phyloP scores from a whole-genome alignment of 1,284 basidiomycete genomes.

The Stereum hirsutum region DNA sequence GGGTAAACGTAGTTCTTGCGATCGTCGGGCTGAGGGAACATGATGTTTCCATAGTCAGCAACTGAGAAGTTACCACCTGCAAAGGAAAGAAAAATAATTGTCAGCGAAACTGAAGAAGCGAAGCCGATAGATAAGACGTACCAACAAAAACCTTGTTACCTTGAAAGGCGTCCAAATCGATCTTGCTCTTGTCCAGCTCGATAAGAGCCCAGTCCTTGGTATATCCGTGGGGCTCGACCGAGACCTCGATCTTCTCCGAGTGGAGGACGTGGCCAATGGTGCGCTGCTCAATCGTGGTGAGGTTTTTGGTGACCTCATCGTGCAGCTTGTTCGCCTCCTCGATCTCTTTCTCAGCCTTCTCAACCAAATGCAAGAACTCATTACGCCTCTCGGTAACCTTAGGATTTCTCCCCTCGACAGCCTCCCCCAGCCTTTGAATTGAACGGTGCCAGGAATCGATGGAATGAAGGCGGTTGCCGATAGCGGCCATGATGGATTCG shows the following conservation, averaged over 20 bases:
- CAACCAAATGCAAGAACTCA: slow-evolving; percentile 16
- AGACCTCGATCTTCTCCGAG: slow-evolving; percentile 18
- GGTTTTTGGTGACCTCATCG: slow-evolving; percentile 18
- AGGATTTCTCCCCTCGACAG: slow-evolving; percentile 15
- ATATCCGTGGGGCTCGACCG: slow-evolving; percentile 15
- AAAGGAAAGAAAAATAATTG: slow-evolving; percentile 6
- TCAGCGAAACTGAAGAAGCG: slow-evolving; percentile 12
- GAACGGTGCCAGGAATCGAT: slow-evolving; percentile 17
- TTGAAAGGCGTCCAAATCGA: slow-evolving; percentile 19
- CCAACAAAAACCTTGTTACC: slow-evolving; percentile 27
- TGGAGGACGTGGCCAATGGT: slow-evolving; percentile 26
- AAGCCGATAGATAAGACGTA: slow-evolving; percentile 10
- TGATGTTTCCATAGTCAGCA: not conserved
- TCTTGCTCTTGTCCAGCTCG: slow-evolving; percentile 19
- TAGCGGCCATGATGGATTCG: slow-evolving; percentile 19
- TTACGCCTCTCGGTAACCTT: slow-evolving; percentile 17
- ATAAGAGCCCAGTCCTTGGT: slow-evolving; percentile 24
- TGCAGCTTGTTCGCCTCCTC: slow-evolving; percentile 15
- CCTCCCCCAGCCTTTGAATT: slow-evolving; percentile 17
- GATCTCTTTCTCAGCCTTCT: slow-evolving; percentile 16
- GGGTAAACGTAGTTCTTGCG: slow-evolving; percentile 14
- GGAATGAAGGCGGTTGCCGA: slow-evolving; percentile 15
- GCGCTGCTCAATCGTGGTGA: slow-evolving; percentile 16
- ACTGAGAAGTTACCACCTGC: slow-evolving; percentile 6
- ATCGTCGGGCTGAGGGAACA: slow-evolving; percentile 3